Percentiles rank a stretch among this genome's conserved stretches.
These are phyloP conservation scores for Sanghuangporus weigelae DNA, from an alignment of 1,284 basidiomycete genomes.

Conservation along the genomic window DNA sequence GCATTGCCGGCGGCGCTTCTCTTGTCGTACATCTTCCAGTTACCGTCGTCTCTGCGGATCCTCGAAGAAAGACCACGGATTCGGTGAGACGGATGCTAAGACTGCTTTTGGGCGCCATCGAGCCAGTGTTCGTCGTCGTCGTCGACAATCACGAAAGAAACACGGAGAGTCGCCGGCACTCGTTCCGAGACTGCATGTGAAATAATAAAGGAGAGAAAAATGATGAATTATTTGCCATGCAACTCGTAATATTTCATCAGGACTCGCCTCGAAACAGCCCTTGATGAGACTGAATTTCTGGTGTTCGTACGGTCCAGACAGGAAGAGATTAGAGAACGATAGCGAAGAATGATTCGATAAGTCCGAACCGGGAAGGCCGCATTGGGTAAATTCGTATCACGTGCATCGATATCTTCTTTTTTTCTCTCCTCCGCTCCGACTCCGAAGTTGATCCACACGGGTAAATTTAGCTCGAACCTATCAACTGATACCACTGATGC, in stretches of 20 bases:
- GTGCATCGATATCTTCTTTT: background rate
- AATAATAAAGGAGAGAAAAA: background rate
- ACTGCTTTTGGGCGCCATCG: slow-evolving; percentile 30
- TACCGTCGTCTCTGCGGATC: slow-evolving; percentile 37
- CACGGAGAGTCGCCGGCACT: background rate
- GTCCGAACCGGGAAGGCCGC: background rate
- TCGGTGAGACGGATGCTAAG: slow-evolving; percentile 73
- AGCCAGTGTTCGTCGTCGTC: background rate
- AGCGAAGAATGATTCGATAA: background rate
- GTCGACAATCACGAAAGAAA: background rate
- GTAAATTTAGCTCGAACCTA: too few relatives aligned
- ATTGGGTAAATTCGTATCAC: background rate
- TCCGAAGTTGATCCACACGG: too few relatives aligned
- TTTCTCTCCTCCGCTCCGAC: too few relatives aligned
- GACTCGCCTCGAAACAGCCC: background rate
- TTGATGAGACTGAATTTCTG: background rate
- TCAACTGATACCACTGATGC: too few relatives aligned
- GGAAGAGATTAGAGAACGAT: background rate
- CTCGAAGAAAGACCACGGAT: slow-evolving; percentile 75
- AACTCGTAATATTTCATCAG: background rate
- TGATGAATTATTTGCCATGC: background rate
- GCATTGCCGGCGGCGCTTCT: slow-evolving; percentile 62
- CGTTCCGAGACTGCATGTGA: background rate
- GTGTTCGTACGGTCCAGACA: background rate
- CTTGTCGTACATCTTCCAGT: slow-evolving; percentile 39